Evolutionary conservation across 192 early-diverging fungal species (phyloP).

Genomic region (Dimargaris cristalligena): DNA sequence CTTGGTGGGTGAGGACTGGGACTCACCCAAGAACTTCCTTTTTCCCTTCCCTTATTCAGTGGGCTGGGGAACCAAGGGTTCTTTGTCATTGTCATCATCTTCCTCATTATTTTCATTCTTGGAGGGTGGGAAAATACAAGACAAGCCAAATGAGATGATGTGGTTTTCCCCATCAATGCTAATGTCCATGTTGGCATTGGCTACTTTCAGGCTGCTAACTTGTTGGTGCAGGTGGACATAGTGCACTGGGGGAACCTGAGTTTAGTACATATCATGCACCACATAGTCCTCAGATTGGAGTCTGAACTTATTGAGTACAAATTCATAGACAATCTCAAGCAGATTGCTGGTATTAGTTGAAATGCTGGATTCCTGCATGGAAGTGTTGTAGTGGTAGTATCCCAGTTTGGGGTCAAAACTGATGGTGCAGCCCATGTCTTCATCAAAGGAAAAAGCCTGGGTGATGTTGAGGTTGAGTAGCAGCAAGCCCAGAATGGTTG

Average conservation of each 20-base stretch:
- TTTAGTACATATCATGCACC: neutral
- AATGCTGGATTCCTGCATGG: neutral
- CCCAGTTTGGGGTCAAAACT: neutral
- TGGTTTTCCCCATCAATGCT: slow-evolving; percentile 40
- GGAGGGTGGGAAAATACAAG: slow-evolving; percentile 30
- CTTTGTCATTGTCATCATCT: too few relatives aligned
- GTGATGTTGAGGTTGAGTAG: too few relatives aligned
- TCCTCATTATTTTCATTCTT: too few relatives aligned
- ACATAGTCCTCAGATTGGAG: neutral
- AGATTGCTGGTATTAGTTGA: neutral
- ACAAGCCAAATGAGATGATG: slow-evolving; percentile 47
- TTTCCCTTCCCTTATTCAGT: too few relatives aligned
- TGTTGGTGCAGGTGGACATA: slow-evolving; percentile 46
- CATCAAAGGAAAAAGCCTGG: too few relatives aligned
- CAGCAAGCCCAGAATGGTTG: too few relatives aligned
- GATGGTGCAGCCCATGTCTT: too few relatives aligned
- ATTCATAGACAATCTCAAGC: neutral
- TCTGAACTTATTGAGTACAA: neutral
- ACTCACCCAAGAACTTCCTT: too few relatives aligned
- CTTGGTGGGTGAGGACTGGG: too few relatives aligned
- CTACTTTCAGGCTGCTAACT: slow-evolving; percentile 32
- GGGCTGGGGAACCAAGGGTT: too few relatives aligned
- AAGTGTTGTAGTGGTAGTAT: neutral
- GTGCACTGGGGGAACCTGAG: neutral
- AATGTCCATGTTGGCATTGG: slow-evolving; percentile 58